Base-by-base conservation (phyloP, 768 basidiomycete genomes). In the Tulasnella sp. region DNA sequence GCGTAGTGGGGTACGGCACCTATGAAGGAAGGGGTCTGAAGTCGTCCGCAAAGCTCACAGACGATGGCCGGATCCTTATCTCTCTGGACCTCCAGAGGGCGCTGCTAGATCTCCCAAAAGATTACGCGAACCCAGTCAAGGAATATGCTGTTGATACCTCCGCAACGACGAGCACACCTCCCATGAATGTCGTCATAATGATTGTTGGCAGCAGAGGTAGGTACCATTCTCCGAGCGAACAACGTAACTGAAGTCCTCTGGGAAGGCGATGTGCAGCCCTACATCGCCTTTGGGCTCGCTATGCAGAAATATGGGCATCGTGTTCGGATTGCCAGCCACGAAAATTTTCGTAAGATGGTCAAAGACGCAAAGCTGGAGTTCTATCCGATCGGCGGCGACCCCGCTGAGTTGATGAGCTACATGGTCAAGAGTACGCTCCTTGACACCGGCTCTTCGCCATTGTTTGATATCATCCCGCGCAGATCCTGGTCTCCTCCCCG, bases 401-500 rank as follows among this genome's bases (percentile, higher is more conserved):
- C 81, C 0, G 74, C 77, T 49, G 78, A 80, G 53, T 67, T 83
- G 9, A 82, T 83, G 81, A 78, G 78, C 43, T 83, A 81, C 61
- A 82, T 83, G 82, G 82, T 83, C 43, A 79, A 78, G 66, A 83
- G 81, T 81, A 59, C 61, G 74, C 62, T 25, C 12, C n/a, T n/a
- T n/a, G 31, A 12, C 32, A 21, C 5, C 25, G 2, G 31, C 35
- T 17, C 41, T 53, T 40, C 0, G 14, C 39, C n/a, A 29, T 19
- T 25, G 49, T 23, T n/a, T 42, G 27, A 41, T 12, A 3, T 14
- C 34, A 25, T 23, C 17, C 45, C 5, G n/a, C 39, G 3, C 55
- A 82, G 79, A 82, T 66, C 82, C 82, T 51, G 82, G 82, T 1
- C 65, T 83, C 1, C 72, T 83, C 48, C 82, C 82, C 14, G 79